Base-by-base conservation (phyloP, 2,329 filamentous ascomycete species). In the Sporothrix curviconia region DNA sequence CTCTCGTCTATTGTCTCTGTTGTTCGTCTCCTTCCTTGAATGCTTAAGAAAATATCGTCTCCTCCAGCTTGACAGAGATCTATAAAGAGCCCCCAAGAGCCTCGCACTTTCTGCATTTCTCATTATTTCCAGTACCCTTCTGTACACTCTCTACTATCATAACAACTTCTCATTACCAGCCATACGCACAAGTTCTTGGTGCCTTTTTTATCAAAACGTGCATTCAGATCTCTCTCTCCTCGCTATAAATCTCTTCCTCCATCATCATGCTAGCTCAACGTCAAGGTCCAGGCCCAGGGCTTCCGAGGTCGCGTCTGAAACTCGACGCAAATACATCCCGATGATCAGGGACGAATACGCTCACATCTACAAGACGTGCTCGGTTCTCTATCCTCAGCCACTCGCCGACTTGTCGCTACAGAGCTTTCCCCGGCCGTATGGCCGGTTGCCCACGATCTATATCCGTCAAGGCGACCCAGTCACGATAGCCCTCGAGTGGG, bases 301-400 rank as follows among this genome's bases (percentile, higher is more conserved):
- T 12, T 82, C 85, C 40, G 86, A 90, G 62, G 82, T 90, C 55
- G 87, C 87, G 56, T 80, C 83, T 25, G 86, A 89, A 68, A 86
- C 85, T n/a, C 89, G 89, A 70, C 80, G 78, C 64, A 78, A 79
- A 59, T 87, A 85, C 67, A 85, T 89, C 62, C 86, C 86, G 15
- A 74, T 80, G 61, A 82, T 89, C 64, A 79, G 76, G 65, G 74
- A 76, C 36, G 75, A 80, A 66, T 83, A 79, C 70, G 75, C 72
- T 59, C 73, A 75, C 57, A 70, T 71, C 65, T 87, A 74, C 76
- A 77, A 77, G 15, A 77, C 78, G 4, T 78, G 76, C 63, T 89
- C 85, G 3, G 79, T 81, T 64, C 75, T 86, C 42, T 81, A 82
- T 67, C 68, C 75, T 66, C 72, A 79, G 63, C 73, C 77, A 62